phyloP scores from a whole-genome alignment of 2,329 filamentous ascomycete species.

The Pleomassaria siparia region DNA sequence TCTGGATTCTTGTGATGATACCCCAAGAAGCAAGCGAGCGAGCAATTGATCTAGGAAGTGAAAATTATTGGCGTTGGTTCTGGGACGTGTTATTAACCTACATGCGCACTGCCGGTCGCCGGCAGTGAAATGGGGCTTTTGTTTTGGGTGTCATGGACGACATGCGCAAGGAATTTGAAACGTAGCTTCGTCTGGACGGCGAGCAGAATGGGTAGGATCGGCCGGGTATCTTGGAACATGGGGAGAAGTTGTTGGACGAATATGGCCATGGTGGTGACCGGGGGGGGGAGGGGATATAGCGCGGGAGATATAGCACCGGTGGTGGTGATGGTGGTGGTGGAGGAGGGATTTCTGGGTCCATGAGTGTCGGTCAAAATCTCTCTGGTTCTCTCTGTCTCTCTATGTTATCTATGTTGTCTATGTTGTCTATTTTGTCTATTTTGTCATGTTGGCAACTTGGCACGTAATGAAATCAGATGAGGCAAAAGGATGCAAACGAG shows the following conservation, averaged over 20 bases:
- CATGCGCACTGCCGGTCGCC: too few relatives aligned
- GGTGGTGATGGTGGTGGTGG: background rate
- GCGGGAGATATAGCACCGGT: background rate
- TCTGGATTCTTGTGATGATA: conserved; percentile 57
- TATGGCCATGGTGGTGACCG: background rate
- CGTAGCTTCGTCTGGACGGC: background rate
- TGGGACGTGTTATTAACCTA: too few relatives aligned
- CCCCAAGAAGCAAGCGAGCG: conserved; percentile 27
- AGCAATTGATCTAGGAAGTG: conserved; percentile 18
- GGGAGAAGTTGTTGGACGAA: background rate
- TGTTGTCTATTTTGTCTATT: too few relatives aligned
- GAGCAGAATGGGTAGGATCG: background rate
- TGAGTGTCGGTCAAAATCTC: too few relatives aligned
- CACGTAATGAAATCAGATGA: background rate
- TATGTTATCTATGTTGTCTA: too few relatives aligned
- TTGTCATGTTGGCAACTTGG: background rate
- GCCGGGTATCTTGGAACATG: background rate
- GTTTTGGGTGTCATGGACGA: background rate
- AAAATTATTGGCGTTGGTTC: conserved; percentile 15
- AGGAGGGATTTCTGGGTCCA: background rate
- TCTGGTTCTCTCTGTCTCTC: background rate
- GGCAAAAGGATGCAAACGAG: background rate
- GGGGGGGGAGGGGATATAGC: background rate
- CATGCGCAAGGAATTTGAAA: background rate
- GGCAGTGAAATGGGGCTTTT: too few relatives aligned